Conservation (phyloP, 306 rosid genomes). For the Cucurbita pepo region DNA sequence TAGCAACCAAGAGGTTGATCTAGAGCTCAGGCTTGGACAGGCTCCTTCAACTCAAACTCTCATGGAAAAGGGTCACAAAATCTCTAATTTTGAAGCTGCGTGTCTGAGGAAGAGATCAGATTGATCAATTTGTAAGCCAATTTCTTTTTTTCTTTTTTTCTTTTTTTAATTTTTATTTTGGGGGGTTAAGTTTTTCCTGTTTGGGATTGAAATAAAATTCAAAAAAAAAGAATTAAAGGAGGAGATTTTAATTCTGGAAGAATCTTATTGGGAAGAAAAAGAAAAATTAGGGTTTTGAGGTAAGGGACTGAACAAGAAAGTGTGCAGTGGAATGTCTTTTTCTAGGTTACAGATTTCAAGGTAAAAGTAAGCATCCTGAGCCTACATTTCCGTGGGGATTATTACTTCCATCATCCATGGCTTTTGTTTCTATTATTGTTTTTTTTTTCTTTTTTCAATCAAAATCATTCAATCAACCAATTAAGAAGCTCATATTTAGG, state of each 20-base stretch:
- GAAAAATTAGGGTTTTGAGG: conserved; percentile 28
- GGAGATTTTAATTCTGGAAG: background rate
- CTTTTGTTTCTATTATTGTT: background rate
- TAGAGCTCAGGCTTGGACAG: conserved; percentile 79
- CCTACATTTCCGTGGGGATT: conserved; percentile 71
- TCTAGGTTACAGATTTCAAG: conserved; percentile 35
- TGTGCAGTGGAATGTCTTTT: conserved; percentile 91
- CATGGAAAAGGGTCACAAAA: background rate
- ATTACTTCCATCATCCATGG: conserved; percentile 17
- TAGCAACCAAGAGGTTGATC: conserved; percentile 57
- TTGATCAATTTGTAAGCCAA: conserved; percentile 3
- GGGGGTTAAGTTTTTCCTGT: background rate
- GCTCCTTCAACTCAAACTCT: conserved; percentile 17
- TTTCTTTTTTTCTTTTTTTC: background rate
- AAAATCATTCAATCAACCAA: background rate
- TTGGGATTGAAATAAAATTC: background rate
- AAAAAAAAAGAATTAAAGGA: background rate
- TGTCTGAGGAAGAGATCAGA: background rate
- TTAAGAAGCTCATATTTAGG: background rate
- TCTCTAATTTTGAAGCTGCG: background rate
- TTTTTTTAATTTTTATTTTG: background rate
- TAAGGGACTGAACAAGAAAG: conserved; percentile 29
- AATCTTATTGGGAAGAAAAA: conserved; percentile 8
- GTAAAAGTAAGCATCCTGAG: conserved; percentile 29
- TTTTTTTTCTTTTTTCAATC: no score